Percentiles rank a stretch among this genome's conserved stretches.
phyloP scores from a whole-genome alignment of 305 asterid genomes.

The Fraxinus floribunda region DNA sequence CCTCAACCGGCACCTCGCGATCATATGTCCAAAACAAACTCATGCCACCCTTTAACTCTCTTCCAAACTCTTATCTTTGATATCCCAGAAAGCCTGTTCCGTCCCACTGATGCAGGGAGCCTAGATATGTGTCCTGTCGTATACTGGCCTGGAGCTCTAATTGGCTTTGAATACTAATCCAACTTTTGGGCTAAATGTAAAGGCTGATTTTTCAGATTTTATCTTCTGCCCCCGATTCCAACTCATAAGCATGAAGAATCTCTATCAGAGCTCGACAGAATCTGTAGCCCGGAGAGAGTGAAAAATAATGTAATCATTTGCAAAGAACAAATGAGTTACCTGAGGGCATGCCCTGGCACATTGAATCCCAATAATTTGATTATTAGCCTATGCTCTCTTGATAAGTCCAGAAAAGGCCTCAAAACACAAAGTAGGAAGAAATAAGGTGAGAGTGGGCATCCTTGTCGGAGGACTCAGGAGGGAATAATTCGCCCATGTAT shows the following conservation, averaged over 20 bases:
- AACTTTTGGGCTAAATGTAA: not conserved
- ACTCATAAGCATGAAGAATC: not conserved
- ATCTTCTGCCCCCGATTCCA: not conserved
- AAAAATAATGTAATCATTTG: not conserved
- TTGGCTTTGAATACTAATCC: not conserved
- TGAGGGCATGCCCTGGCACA: not conserved
- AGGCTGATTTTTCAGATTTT: not conserved
- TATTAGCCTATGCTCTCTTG: not conserved
- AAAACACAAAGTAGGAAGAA: not conserved
- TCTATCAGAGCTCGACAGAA: not conserved
- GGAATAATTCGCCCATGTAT: not conserved
- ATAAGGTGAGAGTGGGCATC: not conserved
- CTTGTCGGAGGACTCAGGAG: not conserved
- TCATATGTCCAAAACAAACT: not conserved
- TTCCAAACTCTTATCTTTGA: not conserved
- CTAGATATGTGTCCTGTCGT: not conserved
- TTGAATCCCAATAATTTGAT: not conserved
- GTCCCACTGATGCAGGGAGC: not conserved
- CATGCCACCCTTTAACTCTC: not conserved
- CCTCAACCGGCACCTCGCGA: not conserved
- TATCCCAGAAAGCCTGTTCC: not conserved
- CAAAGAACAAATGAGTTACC: not conserved
- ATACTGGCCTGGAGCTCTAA: not conserved
- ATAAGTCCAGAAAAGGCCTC: not conserved
- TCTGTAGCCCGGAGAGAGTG: not conserved